Percentiles rank a stretch among this genome's conserved stretches.
These are phyloP conservation scores for Cylindrotheca closterium DNA, from an alignment of 108 stramenopile species.

Conservation along the genomic window DNA sequence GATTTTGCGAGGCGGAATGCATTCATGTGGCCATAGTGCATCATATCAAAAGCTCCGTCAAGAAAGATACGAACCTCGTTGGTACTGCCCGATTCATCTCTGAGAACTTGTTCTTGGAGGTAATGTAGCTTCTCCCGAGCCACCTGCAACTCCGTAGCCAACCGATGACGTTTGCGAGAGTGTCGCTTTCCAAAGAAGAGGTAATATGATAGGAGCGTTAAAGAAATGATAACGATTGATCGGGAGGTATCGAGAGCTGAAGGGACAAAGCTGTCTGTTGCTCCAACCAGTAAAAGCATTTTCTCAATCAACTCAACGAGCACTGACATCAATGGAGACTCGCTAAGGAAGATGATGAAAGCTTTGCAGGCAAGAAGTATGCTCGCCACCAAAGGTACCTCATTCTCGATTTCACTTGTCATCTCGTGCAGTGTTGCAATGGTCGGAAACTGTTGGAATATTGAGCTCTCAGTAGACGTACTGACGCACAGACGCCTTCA, in stretches of 20 bases:
- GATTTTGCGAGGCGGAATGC: conserved; percentile 96
- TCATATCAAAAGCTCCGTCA: conserved; percentile 98
- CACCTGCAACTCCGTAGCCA: conserved; percentile 54
- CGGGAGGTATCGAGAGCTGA: conserved; percentile 5
- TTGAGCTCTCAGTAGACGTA: no score
- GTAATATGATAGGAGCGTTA: conserved; percentile 58
- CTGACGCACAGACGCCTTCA: no score
- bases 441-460: no score
- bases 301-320: background rate
- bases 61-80: conserved; percentile 91
- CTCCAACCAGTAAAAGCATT: background rate
- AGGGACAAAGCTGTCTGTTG: background rate
- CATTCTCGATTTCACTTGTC: no score
- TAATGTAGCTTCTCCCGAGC: conserved; percentile 60
- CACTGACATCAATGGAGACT: background rate
- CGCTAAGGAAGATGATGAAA: background rate
- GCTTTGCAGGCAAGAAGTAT: background rate
- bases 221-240: conserved; percentile 25
- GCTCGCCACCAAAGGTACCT: no score
- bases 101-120: conserved; percentile 61
- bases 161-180: conserved; percentile 35
- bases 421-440: no score
- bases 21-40: conserved; percentile 99
- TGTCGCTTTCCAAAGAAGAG: conserved; percentile 66
- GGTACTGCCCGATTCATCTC: conserved; percentile 21